Conservation (phyloP, 2,329 filamentous ascomycete species). For the Xylariaceae sp. region DNA sequence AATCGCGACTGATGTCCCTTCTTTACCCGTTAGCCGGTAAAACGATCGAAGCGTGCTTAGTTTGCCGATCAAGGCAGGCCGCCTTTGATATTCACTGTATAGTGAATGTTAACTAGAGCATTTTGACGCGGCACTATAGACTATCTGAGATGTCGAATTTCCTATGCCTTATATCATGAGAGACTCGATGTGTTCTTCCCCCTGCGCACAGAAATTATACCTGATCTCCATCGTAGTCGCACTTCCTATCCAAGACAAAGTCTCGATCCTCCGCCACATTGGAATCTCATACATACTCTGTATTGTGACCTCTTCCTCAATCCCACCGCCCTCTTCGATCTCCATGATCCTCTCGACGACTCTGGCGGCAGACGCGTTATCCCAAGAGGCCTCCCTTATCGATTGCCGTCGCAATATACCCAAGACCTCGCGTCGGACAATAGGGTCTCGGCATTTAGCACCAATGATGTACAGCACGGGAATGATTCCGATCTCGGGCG, state of each 20-base stretch:
- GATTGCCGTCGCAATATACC: conserved; percentile 22
- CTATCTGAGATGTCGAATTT: too few relatives aligned
- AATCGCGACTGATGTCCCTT: too few relatives aligned
- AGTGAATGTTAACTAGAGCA: too few relatives aligned
- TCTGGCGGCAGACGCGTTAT: conserved; percentile 28
- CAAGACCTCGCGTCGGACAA: conserved; percentile 30
- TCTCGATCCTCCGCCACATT: conserved; percentile 28
- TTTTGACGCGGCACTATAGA: too few relatives aligned
- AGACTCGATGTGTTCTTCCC: conserved; percentile 23
- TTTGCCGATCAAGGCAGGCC: too few relatives aligned
- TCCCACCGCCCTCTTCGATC: conserved; percentile 31
- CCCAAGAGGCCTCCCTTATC: conserved; percentile 33
- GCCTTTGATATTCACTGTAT: too few relatives aligned
- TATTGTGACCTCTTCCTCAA: conserved; percentile 9
- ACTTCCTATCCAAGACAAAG: conserved; percentile 25
- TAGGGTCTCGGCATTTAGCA: conserved; percentile 34
- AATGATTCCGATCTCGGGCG: conserved; percentile 31
- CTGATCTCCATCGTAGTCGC: conserved; percentile 25
- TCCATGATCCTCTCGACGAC: conserved; percentile 33
- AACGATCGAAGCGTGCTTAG: too few relatives aligned
- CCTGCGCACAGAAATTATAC: conserved; percentile 29
- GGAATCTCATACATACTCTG: conserved; percentile 27
- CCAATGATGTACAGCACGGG: conserved; percentile 34
- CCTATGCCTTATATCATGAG: conserved; percentile 14
- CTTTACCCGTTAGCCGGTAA: too few relatives aligned